Base-by-base conservation (phyloP, 768 basidiomycete species). In the Tubosaeta sp. region DNA sequence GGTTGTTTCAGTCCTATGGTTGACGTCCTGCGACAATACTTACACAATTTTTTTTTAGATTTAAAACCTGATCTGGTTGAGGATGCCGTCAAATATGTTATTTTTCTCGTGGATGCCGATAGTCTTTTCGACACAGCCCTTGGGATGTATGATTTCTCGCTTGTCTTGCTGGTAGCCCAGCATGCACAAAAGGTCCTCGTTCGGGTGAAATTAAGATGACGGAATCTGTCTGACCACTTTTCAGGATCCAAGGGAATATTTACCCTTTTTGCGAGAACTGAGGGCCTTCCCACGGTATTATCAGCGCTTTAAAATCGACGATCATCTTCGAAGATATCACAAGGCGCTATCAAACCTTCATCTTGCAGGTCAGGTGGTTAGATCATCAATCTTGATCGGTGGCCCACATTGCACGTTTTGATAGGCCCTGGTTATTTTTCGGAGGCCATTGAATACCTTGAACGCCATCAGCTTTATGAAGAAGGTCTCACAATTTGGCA, bases 121-220 rank as follows among this genome's bases (percentile, higher is more conserved):
- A 76, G 77, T 40, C 77, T 99, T 4, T 98, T 95, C 71, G 85
- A 98, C 66, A 88, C 90, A 11, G 96, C 96, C 1, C 78, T 99
- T 29, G 96, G 96, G 18, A 98, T 98, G 94, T 99, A 99, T 63
- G 94, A 99, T 69, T 98, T 98, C 72, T 85, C 90, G 25, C 74
- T 99, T 16, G 95, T 97, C 7, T 74, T 98, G 21, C 86, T 98
- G 86, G 82, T 99, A 36, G 94, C 96, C 1, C 96, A 98, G 64
- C 87, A 96, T 62, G 89, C 95, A 42, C 94, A 98, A 66, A 96
- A 95, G 81, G 94, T 93, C 31, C 10, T 31, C 18, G n/a, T 43
- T 30, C n/a, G 3, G 11, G 66, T 57, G 48, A 41, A 25, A 49
- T 32, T 29, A 22, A 0, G 38, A 14, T 46, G 44, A 34, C 6